Evolutionary conservation across 2,329 filamentous ascomycete genomes (phyloP).

Genomic region (Tolypocladium amazonense): DNA sequence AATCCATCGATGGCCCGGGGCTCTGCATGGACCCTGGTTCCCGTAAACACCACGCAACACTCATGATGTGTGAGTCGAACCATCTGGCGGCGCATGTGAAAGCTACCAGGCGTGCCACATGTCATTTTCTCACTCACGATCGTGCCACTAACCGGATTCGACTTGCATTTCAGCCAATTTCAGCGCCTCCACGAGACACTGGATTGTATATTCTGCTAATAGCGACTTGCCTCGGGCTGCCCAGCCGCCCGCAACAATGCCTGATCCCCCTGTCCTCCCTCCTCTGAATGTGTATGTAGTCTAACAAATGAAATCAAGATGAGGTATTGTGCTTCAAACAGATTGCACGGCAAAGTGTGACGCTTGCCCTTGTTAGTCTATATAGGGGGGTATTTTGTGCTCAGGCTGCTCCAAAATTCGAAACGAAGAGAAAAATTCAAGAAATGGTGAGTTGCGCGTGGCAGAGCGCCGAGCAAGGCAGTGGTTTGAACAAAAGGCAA

Average conservation of each 20-base stretch:
- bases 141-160: neutral
- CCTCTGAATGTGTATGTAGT: slow-evolving; percentile 9
- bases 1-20: neutral
- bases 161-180: neutral
- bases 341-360: slow-evolving; percentile 11
- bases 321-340: slow-evolving; percentile 17
- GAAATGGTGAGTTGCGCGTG: neutral
- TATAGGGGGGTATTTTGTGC: slow-evolving; percentile 25
- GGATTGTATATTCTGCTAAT: neutral
- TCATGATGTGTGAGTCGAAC: neutral
- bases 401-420: slow-evolving; percentile 12
- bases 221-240: neutral
- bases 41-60: neutral
- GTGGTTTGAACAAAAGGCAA: neutral
- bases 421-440: slow-evolving; percentile 4
- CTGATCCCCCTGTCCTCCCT: slow-evolving; percentile 14
- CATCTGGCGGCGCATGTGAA: neutral
- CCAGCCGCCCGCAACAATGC: slow-evolving; percentile 8
- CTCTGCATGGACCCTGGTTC: neutral
- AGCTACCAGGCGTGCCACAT: neutral
- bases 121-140: neutral
- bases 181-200: neutral
- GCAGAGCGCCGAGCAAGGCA: neutral
- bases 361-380: slow-evolving; percentile 23
- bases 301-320: slow-evolving; percentile 18